Conservation (phyloP, 1,139 yeast species). For the Geotrichum phurueaensis region DNA sequence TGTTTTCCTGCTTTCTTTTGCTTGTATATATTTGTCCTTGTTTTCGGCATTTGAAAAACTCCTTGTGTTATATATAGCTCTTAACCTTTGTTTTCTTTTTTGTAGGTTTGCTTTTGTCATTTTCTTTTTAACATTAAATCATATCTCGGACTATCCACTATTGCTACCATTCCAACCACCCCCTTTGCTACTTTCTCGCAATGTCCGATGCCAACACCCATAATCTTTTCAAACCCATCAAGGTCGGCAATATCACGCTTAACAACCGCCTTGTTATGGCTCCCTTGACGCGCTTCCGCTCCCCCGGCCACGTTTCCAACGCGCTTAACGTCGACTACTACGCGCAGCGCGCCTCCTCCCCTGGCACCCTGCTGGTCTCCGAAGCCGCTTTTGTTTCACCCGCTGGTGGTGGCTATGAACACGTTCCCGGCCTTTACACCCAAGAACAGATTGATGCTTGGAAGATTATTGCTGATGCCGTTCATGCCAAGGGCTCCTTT, state of each 20-base stretch:
- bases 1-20: too few relatives aligned
- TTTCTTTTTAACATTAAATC: too few relatives aligned
- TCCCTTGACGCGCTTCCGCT: slow-evolving; percentile 46
- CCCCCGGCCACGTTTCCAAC: slow-evolving; percentile 12
- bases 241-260: slow-evolving; percentile 28
- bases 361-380: slow-evolving; percentile 47
- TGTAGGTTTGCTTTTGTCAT: background rate
- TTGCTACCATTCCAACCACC: background rate
- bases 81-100: background rate
- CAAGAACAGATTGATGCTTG: slow-evolving; percentile 47
- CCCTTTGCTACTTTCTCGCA: background rate
- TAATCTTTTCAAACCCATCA: slow-evolving; percentile 31
- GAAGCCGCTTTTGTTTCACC: slow-evolving; percentile 40
- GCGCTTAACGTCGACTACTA: slow-evolving; percentile 48
- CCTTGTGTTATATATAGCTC: too few relatives aligned
- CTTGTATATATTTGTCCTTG: too few relatives aligned
- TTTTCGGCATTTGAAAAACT: too few relatives aligned
- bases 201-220: slow-evolving; percentile 28
- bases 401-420: slow-evolving; percentile 36
- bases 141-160: background rate
- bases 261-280: slow-evolving; percentile 43
- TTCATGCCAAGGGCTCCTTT: slow-evolving; percentile 51
- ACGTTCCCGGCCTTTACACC: slow-evolving; percentile 52
- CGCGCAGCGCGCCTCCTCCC: slow-evolving; percentile 44
- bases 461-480: slow-evolving; percentile 44